Percentiles rank a stretch among this genome's conserved stretches.
Evolutionary conservation across 768 basidiomycete species (phyloP).

Genomic region (Mycena alexandri): DNA sequence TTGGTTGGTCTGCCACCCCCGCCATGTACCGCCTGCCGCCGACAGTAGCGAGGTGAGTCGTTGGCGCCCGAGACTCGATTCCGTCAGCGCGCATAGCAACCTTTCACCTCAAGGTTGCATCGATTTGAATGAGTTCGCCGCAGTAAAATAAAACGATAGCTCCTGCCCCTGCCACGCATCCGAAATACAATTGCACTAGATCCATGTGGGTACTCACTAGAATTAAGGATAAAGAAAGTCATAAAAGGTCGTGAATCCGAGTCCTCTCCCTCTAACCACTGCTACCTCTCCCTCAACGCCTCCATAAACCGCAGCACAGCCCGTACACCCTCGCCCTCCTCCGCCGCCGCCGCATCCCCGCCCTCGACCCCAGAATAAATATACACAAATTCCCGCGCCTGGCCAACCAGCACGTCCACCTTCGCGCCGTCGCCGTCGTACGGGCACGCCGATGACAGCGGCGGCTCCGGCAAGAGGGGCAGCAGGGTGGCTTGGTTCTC

Average conservation of each 20-base stretch:
- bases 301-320: conserved; percentile 70
- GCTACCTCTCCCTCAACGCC: conserved; percentile 46
- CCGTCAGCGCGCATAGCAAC: no score
- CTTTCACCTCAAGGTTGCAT: no score
- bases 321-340: conserved; percentile 58
- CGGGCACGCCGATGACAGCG: conserved; percentile 3
- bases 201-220: not conserved
- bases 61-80: no score
- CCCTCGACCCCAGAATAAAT: conserved; percentile 52
- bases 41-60: no score
- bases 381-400: conserved; percentile 62
- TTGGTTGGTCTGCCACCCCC: no score
- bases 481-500: conserved; percentile 55
- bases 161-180: not conserved
- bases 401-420: conserved; percentile 53
- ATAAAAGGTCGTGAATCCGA: conserved; percentile 17
- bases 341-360: conserved; percentile 28
- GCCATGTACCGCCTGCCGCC: no score
- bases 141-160: not conserved
- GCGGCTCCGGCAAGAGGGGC: conserved; percentile 41
- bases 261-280: not conserved
- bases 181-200: not conserved
- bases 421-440: conserved; percentile 41
- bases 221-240: conserved; percentile 7
- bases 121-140: not conserved